Evolutionary conservation across 768 basidiomycete species (phyloP).

Genomic region (Boletus rex-veris): DNA sequence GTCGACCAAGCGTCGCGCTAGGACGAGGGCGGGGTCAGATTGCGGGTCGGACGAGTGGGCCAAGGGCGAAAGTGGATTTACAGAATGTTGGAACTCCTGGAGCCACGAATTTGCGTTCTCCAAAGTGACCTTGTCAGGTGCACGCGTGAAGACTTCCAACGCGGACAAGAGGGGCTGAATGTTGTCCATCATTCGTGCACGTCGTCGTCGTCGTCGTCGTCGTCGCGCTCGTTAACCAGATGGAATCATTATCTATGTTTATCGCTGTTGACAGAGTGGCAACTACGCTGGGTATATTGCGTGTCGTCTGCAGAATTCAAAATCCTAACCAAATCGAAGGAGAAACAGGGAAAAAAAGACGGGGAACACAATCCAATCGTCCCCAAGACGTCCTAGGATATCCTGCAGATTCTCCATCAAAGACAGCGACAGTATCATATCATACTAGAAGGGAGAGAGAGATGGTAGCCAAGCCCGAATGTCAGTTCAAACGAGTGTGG

Average conservation of each 20-base stretch:
- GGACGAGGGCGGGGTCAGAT: constrained; percentile 65
- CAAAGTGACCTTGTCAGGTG: constrained; percentile 79
- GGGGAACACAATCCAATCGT: constrained; percentile 23
- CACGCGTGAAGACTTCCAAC: constrained; percentile 73
- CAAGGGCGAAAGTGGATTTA: constrained; percentile 80
- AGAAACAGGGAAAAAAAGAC: not conserved
- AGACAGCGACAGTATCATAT: constrained; percentile 40
- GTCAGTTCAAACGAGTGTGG: constrained; percentile 60
- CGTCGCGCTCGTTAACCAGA: constrained; percentile 1
- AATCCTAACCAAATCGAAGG: constrained; percentile 12
- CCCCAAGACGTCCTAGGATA: constrained; percentile 18
- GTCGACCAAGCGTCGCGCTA: constrained; percentile 97
- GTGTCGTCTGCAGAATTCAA: constrained; percentile 11
- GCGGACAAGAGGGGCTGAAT: constrained; percentile 72
- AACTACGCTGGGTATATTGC: constrained; percentile 35
- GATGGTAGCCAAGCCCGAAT: constrained; percentile 46
- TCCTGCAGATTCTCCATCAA: constrained; percentile 31
- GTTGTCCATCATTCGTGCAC: constrained; percentile 50
- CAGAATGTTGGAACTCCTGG: constrained; percentile 98
- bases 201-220: constrained; percentile 14
- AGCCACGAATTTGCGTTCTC: constrained; percentile 93
- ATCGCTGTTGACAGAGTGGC: constrained; percentile 33
- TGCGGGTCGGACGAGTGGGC: constrained; percentile 49
- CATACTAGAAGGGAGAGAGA: constrained; percentile 47
- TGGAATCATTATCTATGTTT: constrained; percentile 27